phyloP scores from a whole-genome alignment of 1,284 basidiomycete species.

The Malassezia sp. region DNA sequence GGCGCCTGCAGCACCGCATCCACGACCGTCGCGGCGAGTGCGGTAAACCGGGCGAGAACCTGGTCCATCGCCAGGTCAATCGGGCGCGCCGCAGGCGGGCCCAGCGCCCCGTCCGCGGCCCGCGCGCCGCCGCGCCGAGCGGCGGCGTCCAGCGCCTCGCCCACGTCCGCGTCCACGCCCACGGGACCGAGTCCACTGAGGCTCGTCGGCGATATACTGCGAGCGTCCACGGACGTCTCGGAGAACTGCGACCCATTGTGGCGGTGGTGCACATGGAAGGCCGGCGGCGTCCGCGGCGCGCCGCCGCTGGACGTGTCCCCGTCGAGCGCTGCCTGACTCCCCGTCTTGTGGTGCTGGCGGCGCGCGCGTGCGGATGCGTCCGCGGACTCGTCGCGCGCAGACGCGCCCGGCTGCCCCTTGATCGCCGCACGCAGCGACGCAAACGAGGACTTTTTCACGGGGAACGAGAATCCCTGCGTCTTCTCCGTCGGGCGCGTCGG shows the following conservation, averaged over 20 bases:
- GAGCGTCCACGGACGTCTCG: conserved; percentile 8
- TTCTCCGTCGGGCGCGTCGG: conserved; percentile 4
- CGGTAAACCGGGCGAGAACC: conserved; percentile 33
- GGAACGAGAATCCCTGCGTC: conserved; percentile 11
- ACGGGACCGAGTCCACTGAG: too few species aligned
- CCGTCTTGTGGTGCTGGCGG: conserved; percentile 6
- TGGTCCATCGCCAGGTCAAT: conserved; percentile 39
- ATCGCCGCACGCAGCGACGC: conserved; percentile 18
- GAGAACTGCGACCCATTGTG: conserved; percentile 12
- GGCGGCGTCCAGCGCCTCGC: neutral
- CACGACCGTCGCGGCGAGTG: conserved; percentile 23
- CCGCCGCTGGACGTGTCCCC: neutral
- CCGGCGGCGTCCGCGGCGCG: neutral
- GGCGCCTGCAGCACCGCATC: conserved; percentile 22
- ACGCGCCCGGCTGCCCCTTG: conserved; percentile 10
- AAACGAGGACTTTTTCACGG: conserved; percentile 18
- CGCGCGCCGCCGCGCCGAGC: neutral
- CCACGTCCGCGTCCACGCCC: neutral
- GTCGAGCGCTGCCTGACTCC: conserved; percentile 2
- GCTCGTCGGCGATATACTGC: conserved; percentile 7
- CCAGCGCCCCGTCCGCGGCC: neutral
- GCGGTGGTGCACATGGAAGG: neutral
- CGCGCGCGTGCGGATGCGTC: neutral
- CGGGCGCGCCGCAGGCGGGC: conserved; percentile 14
- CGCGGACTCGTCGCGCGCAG: neutral